These are phyloP conservation scores for Podila verticillata DNA, from an alignment of 192 early-diverging fungal species.

Conservation along the genomic window DNA sequence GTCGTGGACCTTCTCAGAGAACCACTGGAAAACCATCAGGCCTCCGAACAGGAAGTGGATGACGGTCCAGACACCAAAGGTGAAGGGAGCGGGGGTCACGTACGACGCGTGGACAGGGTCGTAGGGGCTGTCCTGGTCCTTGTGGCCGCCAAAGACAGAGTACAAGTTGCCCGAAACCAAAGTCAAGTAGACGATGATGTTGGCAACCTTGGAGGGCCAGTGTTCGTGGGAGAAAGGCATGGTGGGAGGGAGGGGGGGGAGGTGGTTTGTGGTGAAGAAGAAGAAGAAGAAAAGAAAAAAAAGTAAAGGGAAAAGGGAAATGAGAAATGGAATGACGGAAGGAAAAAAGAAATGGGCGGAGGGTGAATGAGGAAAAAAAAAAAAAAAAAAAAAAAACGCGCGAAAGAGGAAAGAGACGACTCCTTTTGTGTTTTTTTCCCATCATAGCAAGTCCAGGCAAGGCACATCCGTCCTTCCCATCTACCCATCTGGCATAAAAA, in stretches of 20 bases:
- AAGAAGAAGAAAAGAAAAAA: neutral
- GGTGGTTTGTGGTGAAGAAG: neutral
- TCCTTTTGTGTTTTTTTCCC: neutral
- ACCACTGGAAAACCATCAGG: constrained; percentile 70
- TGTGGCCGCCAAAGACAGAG: constrained; percentile 56
- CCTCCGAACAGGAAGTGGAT: constrained; percentile 72
- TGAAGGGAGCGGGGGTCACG: constrained; percentile 71
- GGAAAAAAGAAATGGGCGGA: neutral
- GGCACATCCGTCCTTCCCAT: no score
- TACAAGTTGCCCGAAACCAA: constrained; percentile 68
- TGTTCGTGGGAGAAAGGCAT: constrained; percentile 27
- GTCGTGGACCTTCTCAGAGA: constrained; percentile 65
- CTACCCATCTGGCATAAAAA: no score
- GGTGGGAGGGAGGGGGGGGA: neutral
- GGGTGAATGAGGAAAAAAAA: neutral
- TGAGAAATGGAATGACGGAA: constrained; percentile 4
- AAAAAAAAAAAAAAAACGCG: no score
- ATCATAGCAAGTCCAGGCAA: no score
- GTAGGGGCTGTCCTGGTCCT: constrained; percentile 42
- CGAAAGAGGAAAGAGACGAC: no score
- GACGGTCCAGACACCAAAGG: constrained; percentile 69
- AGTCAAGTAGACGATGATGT: constrained; percentile 71
- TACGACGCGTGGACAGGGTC: constrained; percentile 62
- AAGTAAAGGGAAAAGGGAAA: neutral
- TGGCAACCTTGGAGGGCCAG: constrained; percentile 58